These are phyloP conservation scores for Trichoderma hamatum DNA, from an alignment of 2,329 filamentous ascomycete species.

Conservation along the genomic window DNA sequence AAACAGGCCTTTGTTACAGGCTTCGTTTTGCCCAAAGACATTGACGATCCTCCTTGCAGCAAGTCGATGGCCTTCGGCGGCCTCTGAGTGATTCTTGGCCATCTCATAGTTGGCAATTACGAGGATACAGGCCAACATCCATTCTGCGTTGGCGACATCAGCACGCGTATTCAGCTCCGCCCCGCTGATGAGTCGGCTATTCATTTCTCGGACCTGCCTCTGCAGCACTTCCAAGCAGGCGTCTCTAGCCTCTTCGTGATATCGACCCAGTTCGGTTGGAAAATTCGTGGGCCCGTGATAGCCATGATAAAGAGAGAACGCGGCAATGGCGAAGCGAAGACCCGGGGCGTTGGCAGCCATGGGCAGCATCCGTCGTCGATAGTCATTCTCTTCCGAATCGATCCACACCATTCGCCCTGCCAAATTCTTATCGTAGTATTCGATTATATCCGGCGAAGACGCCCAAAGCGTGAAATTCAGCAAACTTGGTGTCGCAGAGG, in stretches of 20 bases:
- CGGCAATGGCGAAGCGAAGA: constrained; percentile 36
- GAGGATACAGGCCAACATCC: constrained; percentile 38
- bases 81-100: constrained; percentile 33
- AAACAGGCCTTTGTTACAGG: constrained; percentile 32
- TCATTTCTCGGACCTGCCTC: constrained; percentile 34
- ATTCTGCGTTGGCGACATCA: constrained; percentile 36
- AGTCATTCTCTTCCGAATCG: constrained; percentile 37
- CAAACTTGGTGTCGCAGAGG: not conserved
- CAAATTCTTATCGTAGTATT: constrained; percentile 38
- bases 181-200: constrained; percentile 31
- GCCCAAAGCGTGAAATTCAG: constrained; percentile 30
- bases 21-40: constrained; percentile 33
- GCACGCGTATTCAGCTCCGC: constrained; percentile 31
- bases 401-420: constrained; percentile 40
- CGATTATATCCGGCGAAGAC: constrained; percentile 34
- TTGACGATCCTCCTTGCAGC: constrained; percentile 38
- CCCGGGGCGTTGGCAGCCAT: constrained; percentile 35
- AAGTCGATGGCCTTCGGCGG: constrained; percentile 36
- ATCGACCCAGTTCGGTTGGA: constrained; percentile 30
- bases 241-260: constrained; percentile 37
- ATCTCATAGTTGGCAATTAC: constrained; percentile 40
- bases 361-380: constrained; percentile 35
- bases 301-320: constrained; percentile 32
- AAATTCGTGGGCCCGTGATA: constrained; percentile 35
- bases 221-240: constrained; percentile 35